Conservation (phyloP, 140 eudicot genomes). For the Senecio squalidus region DNA sequence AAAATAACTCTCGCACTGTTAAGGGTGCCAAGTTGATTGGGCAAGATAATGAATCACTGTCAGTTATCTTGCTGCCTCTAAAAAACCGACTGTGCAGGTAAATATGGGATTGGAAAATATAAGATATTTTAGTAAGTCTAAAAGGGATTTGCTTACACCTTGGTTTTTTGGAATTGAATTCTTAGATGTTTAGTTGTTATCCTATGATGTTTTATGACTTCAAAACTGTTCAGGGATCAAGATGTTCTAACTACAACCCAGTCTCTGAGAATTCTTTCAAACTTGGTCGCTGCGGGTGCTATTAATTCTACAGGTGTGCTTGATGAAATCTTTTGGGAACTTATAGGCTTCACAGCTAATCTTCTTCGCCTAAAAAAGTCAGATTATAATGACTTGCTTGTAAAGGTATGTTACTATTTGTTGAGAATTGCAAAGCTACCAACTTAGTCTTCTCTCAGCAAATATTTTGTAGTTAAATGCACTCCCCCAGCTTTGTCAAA, state of each 20-base stretch:
- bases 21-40: constrained; percentile 91
- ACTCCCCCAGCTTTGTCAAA: neutral
- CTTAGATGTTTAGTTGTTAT: constrained; percentile 8
- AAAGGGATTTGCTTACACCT: neutral
- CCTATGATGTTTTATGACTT: constrained; percentile 4
- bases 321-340: constrained; percentile 68
- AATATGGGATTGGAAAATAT: constrained; percentile 12
- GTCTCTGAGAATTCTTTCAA: constrained; percentile 77
- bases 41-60: constrained; percentile 81
- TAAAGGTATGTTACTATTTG: constrained; percentile 48
- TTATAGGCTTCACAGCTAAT: constrained; percentile 62
- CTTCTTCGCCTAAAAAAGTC: constrained; percentile 35
- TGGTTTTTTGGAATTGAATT: constrained; percentile 4
- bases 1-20: constrained; percentile 70
- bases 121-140: constrained; percentile 1
- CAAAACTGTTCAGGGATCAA: constrained; percentile 54
- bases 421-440: neutral
- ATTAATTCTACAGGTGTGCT: constrained; percentile 57
- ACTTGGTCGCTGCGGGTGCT: constrained; percentile 83
- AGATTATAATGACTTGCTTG: constrained; percentile 51
- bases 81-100: constrained; percentile 66
- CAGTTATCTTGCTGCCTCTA: constrained; percentile 70
- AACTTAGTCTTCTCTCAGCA: neutral
- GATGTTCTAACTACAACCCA: constrained; percentile 50
- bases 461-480: neutral